Base-by-base conservation (phyloP, 1,284 basidiomycete species). In the Trametes hirsuta region DNA sequence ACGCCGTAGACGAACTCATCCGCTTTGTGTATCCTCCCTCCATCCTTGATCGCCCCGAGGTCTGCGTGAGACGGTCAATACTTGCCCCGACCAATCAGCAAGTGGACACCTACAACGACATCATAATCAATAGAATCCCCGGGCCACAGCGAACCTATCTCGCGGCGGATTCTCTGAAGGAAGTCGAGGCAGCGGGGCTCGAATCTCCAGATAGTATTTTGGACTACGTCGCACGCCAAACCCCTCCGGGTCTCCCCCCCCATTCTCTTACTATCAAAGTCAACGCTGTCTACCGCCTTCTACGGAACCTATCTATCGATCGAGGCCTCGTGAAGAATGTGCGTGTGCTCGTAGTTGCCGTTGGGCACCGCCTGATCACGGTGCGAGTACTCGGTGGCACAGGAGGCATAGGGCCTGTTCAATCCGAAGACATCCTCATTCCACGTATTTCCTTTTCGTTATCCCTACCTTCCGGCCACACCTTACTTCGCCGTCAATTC, bases 251-350 rank as follows among this genome's bases (percentile, higher is more conserved):
- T 2, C 42, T 78, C 15, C 76, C 76, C 6, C 66, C 71, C 2
- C 69, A 75, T 50, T 44, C 45, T 14, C 60, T 80, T 3, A 53
- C 54, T 1, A 56, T 79, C 18, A 77, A 78, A 61, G 67, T 67
- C 3, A 69, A 73, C 15, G 71, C 66, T 0, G 67, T 79, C 2
- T 79, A 72, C 62, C 67, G 74, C 9, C 59, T 80, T 4, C 59
- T 79, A 56, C 70, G 76, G 42, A 79, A 79, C 67, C 69, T 79
- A 22, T 76, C 76, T 2, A 61, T 76, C 2, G 74, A 76, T 6
- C 66, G 66, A 1, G 76, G 76, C 0, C 63, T 80, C 14, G 78
- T 79, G 8, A 79, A 79, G 65, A 80, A 79, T 68, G 69, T 72
- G 0, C 65, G 75, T 1, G 73, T 76, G 2, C 65, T 78, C 18